A percentile compares a stretch with the other conserved stretches of the same genome.
Conservation (phyloP, 1,284 basidiomycete genomes). For the Earliella scabrosa region DNA sequence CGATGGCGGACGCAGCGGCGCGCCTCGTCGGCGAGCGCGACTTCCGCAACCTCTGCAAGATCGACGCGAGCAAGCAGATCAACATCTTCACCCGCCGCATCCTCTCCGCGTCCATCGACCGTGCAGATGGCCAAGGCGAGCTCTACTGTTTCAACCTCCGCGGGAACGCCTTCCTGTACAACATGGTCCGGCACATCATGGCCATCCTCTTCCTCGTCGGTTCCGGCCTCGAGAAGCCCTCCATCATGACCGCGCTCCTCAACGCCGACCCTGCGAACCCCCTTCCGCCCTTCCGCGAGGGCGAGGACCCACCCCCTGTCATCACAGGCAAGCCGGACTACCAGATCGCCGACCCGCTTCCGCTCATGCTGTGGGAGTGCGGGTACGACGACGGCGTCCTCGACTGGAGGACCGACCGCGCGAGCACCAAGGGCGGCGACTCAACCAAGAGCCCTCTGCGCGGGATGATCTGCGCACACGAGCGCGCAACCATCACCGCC, state of each 20-base stretch:
- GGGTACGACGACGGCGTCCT: slow-evolving; percentile 73
- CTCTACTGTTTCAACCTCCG: slow-evolving; percentile 86
- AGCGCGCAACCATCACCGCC: slow-evolving; percentile 61
- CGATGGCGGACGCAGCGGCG: slow-evolving; percentile 80
- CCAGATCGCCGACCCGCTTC: slow-evolving; percentile 91
- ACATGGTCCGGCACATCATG: slow-evolving; percentile 98
- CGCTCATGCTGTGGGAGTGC: slow-evolving; percentile 93
- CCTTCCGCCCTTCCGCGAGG: slow-evolving; percentile 34
- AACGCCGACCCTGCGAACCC: slow-evolving; percentile 56
- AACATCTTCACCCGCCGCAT: slow-evolving; percentile 76
- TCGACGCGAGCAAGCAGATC: slow-evolving; percentile 96
- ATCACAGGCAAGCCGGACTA: slow-evolving; percentile 85
- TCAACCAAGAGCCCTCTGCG: slow-evolving; percentile 51
- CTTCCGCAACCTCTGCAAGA: slow-evolving; percentile 94
- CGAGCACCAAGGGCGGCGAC: slow-evolving; percentile 34
- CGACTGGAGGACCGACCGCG: slow-evolving; percentile 74
- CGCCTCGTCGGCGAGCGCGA: slow-evolving; percentile 90
- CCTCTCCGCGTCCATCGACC: slow-evolving; percentile 63
- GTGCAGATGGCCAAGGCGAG: slow-evolving; percentile 39
- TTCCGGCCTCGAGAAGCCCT: slow-evolving; percentile 76
- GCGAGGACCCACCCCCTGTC: slow-evolving; percentile 46
- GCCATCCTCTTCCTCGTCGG: slow-evolving; percentile 92
- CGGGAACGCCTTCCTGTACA: slow-evolving; percentile 93
- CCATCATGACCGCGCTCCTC: slow-evolving; percentile 76
- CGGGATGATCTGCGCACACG: slow-evolving; percentile 61